A percentile compares a stretch with the other conserved stretches of the same genome.
Conservation (phyloP, 2,329 filamentous ascomycete species). For the Penicillium sp. region DNA sequence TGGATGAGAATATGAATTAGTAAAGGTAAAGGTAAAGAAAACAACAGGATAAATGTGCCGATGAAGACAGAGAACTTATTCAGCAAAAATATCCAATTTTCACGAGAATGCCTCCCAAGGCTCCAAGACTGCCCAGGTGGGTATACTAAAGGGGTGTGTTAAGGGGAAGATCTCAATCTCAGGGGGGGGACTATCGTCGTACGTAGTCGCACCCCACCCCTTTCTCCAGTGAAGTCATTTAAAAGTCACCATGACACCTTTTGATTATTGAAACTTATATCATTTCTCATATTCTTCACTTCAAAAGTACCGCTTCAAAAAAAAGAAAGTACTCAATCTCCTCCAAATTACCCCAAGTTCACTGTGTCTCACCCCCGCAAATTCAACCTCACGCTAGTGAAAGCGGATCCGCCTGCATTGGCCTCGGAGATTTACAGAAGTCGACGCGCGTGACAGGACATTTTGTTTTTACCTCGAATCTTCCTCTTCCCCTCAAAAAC, state of each 20-base stretch:
- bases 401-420: not conserved
- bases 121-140: not conserved
- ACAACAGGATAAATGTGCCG: not conserved
- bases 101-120: not conserved
- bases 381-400: not conserved
- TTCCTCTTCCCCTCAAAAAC: not conserved
- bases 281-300: not conserved
- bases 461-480: not conserved
- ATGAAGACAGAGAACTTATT: not conserved
- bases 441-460: not conserved
- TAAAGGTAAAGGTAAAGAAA: no score
- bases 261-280: not conserved
- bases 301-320: not conserved
- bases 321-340: not conserved
- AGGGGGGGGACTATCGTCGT: not conserved
- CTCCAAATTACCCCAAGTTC: not conserved
- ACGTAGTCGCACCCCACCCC: slow-evolving; percentile 1
- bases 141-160: not conserved
- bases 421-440: not conserved
- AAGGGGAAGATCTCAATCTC: slow-evolving; percentile 6
- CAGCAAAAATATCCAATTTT: not conserved
- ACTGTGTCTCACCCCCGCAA: not conserved
- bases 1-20: slow-evolving; percentile 7
- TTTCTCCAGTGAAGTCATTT: not conserved
- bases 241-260: not conserved